Percentiles rank a stretch among this genome's conserved stretches.
phyloP scores from a whole-genome alignment of 352 stramenopile species.

The Phytophthora colocasiae region DNA sequence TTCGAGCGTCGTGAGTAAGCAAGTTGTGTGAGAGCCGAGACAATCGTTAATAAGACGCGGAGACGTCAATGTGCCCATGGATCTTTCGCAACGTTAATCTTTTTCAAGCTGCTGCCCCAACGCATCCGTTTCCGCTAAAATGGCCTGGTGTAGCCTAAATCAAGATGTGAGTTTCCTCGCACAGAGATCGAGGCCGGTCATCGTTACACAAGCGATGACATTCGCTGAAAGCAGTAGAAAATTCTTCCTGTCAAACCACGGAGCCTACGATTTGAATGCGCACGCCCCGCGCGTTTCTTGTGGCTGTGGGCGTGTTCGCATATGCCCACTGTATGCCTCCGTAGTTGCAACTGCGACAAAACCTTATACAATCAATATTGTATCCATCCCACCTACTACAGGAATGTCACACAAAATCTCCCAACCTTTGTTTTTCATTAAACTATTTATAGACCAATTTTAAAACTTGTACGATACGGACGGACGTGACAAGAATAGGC shows the following conservation, averaged over 20 bases:
- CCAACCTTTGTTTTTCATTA: background rate
- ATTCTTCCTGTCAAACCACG: conserved; percentile 24
- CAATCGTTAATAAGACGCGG: conserved; percentile 13
- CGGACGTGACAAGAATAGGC: conserved; percentile 18
- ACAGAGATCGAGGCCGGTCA: background rate
- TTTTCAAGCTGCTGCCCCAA: background rate
- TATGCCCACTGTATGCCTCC: background rate
- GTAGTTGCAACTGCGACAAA: background rate
- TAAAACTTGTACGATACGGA: background rate
- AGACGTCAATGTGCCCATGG: background rate
- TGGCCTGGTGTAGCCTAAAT: background rate
- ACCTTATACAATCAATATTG: background rate
- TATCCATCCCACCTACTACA: background rate
- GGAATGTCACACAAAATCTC: background rate
- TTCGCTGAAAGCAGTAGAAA: conserved; percentile 1
- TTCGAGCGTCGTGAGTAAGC: conserved; percentile 20
- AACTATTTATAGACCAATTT: background rate
- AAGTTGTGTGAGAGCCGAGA: conserved; percentile 16
- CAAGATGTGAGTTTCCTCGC: background rate
- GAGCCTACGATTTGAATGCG: conserved; percentile 14
- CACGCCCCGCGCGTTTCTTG: conserved; percentile 18
- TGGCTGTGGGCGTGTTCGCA: conserved; percentile 9
- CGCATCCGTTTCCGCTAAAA: conserved; percentile 1
- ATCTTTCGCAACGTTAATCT: conserved; percentile 1
- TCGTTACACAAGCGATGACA: background rate